phyloP scores from a whole-genome alignment of 2,329 filamentous ascomycete species.

The Colletotrichum musicola region DNA sequence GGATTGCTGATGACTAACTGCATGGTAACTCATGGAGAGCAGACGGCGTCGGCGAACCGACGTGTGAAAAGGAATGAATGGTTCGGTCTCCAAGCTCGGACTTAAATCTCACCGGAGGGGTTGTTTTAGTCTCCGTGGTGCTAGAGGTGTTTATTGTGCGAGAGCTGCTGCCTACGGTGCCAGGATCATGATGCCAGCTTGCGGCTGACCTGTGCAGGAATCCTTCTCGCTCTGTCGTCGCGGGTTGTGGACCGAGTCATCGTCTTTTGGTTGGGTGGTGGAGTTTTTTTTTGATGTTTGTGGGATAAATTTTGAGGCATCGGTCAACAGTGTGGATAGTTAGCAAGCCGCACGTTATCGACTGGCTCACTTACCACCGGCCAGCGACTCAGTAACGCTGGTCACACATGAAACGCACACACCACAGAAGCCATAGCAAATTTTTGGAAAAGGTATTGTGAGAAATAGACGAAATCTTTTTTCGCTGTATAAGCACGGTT shows the following conservation, averaged over 20 bases:
- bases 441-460: too few relatives aligned
- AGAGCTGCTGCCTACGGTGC: constrained; percentile 22
- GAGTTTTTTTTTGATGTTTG: constrained; percentile 27
- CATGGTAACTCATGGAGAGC: constrained; percentile 27
- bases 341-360: constrained; percentile 7
- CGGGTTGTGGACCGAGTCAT: constrained; percentile 36
- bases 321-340: constrained; percentile 28
- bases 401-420: constrained; percentile 23
- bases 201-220: constrained; percentile 31
- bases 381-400: constrained; percentile 16
- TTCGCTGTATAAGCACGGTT: constrained; percentile 22
- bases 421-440: background rate
- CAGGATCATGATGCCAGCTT: constrained; percentile 38
- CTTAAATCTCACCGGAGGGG: constrained; percentile 29
- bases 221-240: constrained; percentile 17
- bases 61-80: background rate
- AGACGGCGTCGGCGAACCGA: background rate
- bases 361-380: background rate
- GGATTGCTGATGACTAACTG: constrained; percentile 33
- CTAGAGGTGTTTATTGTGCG: constrained; percentile 14
- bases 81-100: background rate
- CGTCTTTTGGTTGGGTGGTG: constrained; percentile 13
- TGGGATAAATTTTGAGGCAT: constrained; percentile 30
- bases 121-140: constrained; percentile 10
- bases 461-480: constrained; percentile 14